Evolutionary conservation across 176 grass and related monocot genomes (phyloP), one percentile per base, ranked within the genome.

Genomic region (Lolium perenne): DNA sequence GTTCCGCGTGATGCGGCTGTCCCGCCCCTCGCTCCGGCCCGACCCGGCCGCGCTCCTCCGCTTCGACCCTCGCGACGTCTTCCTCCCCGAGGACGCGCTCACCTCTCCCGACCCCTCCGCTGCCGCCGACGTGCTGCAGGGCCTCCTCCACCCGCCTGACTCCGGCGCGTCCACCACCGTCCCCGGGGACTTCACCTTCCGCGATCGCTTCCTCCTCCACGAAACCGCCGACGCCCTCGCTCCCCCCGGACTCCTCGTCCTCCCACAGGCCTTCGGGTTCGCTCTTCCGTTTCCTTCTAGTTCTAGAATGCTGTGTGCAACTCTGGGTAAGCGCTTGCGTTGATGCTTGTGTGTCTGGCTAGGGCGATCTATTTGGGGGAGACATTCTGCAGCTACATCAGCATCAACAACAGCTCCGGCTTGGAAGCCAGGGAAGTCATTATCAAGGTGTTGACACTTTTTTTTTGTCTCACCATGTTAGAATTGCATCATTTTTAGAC

Each of bases 371-470:
- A 96, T 81, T 77, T 99, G 90, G 97, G 97, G 68, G 97, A 99
- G 90, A 96, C 94, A 60, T 99, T 99, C 92, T 94, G 90, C 83
- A 99, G 97, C 87, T 99, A 99, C 89, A 96, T 99, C 73, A 99
- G 97, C 92, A 95, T 99, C 85, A 99, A 96, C 85, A 99, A 97
- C 22, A 97, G 97, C 89, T 99, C 97, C 21, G 89, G 85, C 56
- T 91, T 94, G 59, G 97, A 99, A 87, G 92, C 88, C 47, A 85
- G 90, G 71, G 97, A 91, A 73, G 94, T 99, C 72, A 68, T 91
- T 21, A 99, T 99, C 74, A 99, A 99, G 92, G 97, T 99, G 12
- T 84, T 13, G 4, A 65, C 64, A 20, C 29, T 86, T 73, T 76
- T 21, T 81, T 79, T 79, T 25, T 20, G 38, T 78, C 25, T 14